phyloP scores from a whole-genome alignment of 257 asterid genomes.

The Plantago elongata region DNA sequence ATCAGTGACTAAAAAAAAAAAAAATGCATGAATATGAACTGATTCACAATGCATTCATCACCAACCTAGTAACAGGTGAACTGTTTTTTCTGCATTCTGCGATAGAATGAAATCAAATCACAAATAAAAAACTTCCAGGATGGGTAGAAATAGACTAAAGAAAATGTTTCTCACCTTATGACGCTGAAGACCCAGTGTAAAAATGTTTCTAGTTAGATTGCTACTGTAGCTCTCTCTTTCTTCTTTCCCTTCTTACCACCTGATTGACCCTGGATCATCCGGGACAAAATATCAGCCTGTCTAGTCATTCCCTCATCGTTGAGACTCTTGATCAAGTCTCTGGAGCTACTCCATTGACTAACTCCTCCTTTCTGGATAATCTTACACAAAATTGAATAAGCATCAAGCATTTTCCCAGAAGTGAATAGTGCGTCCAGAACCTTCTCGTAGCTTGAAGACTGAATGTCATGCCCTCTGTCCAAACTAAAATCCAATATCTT shows the following conservation, averaged over 20 bases:
- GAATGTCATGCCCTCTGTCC: slow-evolving; percentile 52
- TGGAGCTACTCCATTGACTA: slow-evolving; percentile 50
- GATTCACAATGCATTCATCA: no score
- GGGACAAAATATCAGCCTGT: slow-evolving; percentile 78
- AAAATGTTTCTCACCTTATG: slow-evolving; percentile 27
- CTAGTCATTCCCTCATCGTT: slow-evolving; percentile 78
- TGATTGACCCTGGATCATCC: slow-evolving; percentile 48
- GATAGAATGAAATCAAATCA: slow-evolving; percentile 3
- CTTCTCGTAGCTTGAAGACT: slow-evolving; percentile 61
- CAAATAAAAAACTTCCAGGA: neutral
- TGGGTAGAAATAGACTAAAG: slow-evolving; percentile 13
- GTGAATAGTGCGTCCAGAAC: slow-evolving; percentile 77
- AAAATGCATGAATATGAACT: no score
- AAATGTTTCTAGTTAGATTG: slow-evolving; percentile 15
- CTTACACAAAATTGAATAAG: slow-evolving; percentile 73
- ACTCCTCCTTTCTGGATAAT: slow-evolving; percentile 72
- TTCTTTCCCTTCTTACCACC: slow-evolving; percentile 61
- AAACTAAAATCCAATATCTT: slow-evolving; percentile 66
- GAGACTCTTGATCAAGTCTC: slow-evolving; percentile 74
- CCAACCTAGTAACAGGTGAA: no score
- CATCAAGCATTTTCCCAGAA: slow-evolving; percentile 85
- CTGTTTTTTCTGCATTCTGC: slow-evolving; percentile 12
- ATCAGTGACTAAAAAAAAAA: no score
- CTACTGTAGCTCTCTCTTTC: slow-evolving; percentile 34
- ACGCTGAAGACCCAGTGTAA: neutral